phyloP scores from a whole-genome alignment of 208 protist species.

The Trypanosoma lewisi region DNA sequence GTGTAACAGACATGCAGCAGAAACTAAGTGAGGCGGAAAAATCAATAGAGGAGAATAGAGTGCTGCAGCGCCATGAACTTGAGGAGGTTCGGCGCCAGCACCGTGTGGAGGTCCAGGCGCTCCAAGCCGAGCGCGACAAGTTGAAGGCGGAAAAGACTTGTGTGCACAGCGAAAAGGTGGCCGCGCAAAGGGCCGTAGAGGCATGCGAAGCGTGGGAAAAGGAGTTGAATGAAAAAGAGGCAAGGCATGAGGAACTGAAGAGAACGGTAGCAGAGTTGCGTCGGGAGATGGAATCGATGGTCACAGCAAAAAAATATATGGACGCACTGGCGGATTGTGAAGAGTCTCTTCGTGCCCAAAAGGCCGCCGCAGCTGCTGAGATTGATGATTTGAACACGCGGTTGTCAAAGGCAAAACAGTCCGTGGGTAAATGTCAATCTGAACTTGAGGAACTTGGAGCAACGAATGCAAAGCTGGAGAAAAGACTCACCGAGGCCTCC shows the following conservation, averaged over 20 bases:
- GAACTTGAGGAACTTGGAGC: slow-evolving; percentile 10
- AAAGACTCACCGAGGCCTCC: not conserved
- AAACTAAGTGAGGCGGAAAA: slow-evolving; percentile 1
- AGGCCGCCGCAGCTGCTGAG: slow-evolving; percentile 10
- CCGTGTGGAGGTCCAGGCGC: not conserved
- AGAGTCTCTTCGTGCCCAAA: slow-evolving; percentile 8
- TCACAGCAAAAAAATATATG: slow-evolving; percentile 20
- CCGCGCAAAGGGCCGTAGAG: slow-evolving; percentile 3
- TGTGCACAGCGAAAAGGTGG: slow-evolving; percentile 6
- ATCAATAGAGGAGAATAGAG: not conserved
- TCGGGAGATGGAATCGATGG: slow-evolving; percentile 18
- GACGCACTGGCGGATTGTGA: slow-evolving; percentile 24
- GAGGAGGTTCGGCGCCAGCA: slow-evolving; percentile 5
- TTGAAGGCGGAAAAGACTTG: slow-evolving; percentile 3
- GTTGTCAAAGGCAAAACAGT: slow-evolving; percentile 8
- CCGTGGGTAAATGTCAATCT: not conserved
- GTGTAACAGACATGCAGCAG: slow-evolving; percentile 12
- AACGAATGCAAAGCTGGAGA: slow-evolving; percentile 11
- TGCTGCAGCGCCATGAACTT: not conserved
- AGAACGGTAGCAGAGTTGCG: not conserved
- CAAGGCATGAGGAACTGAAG: slow-evolving; percentile 6
- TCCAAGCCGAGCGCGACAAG: slow-evolving; percentile 10
- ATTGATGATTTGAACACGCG: not conserved
- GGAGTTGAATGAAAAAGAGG: slow-evolving; percentile 21
- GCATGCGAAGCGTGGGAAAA: slow-evolving; percentile 13